These are phyloP conservation scores for Panellus pusillus DNA, from an alignment of 768 basidiomycete genomes.

Conservation along the genomic window DNA sequence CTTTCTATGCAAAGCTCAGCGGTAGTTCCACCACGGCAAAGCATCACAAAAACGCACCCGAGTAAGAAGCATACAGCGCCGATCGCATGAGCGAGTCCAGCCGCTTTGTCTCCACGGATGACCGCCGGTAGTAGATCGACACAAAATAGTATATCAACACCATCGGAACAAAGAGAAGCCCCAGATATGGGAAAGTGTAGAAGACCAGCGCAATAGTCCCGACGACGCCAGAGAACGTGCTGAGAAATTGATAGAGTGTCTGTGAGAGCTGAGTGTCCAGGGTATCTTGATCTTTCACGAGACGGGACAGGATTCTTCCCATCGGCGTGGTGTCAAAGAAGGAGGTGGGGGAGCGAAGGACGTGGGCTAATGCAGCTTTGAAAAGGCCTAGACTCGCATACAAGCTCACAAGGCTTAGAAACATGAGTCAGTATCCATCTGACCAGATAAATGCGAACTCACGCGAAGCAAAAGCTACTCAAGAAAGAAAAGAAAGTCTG, in stretches of 20 bases:
- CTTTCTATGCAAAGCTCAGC: slow-evolving; percentile 40
- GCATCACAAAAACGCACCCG: slow-evolving; percentile 39
- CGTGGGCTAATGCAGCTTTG: slow-evolving; percentile 51
- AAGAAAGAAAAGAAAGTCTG: slow-evolving; percentile 53
- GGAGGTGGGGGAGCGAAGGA: slow-evolving; percentile 59
- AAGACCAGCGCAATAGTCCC: slow-evolving; percentile 62
- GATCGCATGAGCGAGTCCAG: slow-evolving; percentile 63
- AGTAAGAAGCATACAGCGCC: slow-evolving; percentile 53
- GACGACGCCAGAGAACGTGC: slow-evolving; percentile 43
- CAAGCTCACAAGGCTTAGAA: slow-evolving; percentile 36
- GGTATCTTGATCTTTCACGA: slow-evolving; percentile 63
- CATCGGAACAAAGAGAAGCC: slow-evolving; percentile 59
- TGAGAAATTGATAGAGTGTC: slow-evolving; percentile 35
- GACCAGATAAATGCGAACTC: slow-evolving; percentile 17
- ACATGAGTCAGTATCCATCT: neutral
- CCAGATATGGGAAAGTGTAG: slow-evolving; percentile 64
- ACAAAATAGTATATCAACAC: slow-evolving; percentile 49
- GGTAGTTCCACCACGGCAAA: neutral
- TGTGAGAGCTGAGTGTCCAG: slow-evolving; percentile 41
- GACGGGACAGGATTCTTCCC: slow-evolving; percentile 53
- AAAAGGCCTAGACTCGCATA: slow-evolving; percentile 51
- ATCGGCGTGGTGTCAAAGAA: slow-evolving; percentile 78
- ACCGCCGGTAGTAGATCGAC: slow-evolving; percentile 57
- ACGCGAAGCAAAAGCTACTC: slow-evolving; percentile 52
- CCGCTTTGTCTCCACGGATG: slow-evolving; percentile 63